These are phyloP conservation scores for Phialophora macrospora DNA, from an alignment of 2,329 filamentous ascomycete genomes.

Conservation along the genomic window DNA sequence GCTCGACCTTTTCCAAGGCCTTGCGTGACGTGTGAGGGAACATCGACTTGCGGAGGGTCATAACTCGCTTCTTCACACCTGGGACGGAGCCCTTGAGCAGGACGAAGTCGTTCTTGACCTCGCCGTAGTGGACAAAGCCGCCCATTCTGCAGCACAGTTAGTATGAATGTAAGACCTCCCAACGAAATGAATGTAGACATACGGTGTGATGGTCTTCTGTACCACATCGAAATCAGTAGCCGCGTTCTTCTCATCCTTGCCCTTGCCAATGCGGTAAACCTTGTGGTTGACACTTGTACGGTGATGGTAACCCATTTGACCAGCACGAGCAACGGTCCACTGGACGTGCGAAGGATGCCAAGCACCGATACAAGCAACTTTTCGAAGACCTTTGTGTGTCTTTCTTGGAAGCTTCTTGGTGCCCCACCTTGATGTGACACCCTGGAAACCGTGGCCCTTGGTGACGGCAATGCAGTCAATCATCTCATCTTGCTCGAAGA, in stretches of 20 bases:
- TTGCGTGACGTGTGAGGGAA: constrained; percentile 95
- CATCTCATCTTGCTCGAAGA: constrained; percentile 99
- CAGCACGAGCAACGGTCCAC: constrained; percentile 99
- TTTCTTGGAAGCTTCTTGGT: constrained; percentile 99
- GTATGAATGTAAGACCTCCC: constrained; percentile 29
- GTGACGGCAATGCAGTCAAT: constrained; percentile 99
- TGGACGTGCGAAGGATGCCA: constrained; percentile 99
- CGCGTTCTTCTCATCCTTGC: constrained; percentile 84
- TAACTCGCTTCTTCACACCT: constrained; percentile 98
- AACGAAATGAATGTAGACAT: constrained; percentile 58
- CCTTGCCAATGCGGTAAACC: constrained; percentile 98
- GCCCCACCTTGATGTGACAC: constrained; percentile 97
- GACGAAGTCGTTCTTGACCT: constrained; percentile 99
- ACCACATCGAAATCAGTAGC: constrained; percentile 94
- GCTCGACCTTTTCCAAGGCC: constrained; percentile 97
- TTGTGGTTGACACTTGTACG: constrained; percentile 99
- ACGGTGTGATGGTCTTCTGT: constrained; percentile 99
- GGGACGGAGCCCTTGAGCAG: constrained; percentile 97
- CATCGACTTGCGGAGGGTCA: constrained; percentile 99
- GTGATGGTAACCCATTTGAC: constrained; percentile 99
- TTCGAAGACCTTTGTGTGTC: constrained; percentile 99
- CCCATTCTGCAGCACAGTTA: constrained; percentile 71
- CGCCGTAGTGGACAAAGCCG: constrained; percentile 99
- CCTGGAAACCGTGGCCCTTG: constrained; percentile 98
- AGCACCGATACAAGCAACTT: constrained; percentile 99